Evolutionary conservation across 2,329 filamentous ascomycete species (phyloP).

Genomic region (Phoma sp.): DNA sequence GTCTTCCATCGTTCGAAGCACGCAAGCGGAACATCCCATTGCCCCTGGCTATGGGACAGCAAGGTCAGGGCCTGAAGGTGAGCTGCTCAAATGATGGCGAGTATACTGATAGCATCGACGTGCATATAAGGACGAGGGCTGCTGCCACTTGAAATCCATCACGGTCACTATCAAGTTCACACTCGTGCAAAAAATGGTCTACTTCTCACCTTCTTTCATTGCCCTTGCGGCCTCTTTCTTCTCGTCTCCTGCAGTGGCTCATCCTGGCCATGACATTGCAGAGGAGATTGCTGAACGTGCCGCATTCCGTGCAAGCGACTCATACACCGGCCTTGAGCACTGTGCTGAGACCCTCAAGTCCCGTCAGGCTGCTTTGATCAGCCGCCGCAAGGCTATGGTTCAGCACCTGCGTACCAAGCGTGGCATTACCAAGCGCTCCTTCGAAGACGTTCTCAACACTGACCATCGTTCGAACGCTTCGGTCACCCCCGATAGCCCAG

Average conservation of each 20-base stretch:
- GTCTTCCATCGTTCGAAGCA: not conserved
- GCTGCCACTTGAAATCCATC: not conserved
- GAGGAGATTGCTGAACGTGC: slow-evolving; percentile 25
- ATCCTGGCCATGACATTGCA: slow-evolving; percentile 19
- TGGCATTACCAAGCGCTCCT: slow-evolving; percentile 20
- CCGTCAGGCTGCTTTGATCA: slow-evolving; percentile 39
- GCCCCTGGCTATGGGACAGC: not conserved
- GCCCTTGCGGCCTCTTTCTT: slow-evolving; percentile 12
- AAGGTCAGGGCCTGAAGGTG: not conserved
- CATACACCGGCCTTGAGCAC: slow-evolving; percentile 42
- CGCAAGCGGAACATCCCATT: not conserved
- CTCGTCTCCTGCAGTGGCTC: slow-evolving; percentile 7
- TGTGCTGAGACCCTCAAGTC: slow-evolving; percentile 48
- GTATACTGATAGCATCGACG: not conserved
- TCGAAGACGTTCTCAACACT: slow-evolving; percentile 26
- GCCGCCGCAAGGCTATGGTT: slow-evolving; percentile 48
- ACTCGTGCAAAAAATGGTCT: slow-evolving; percentile 4
- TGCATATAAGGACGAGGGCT: not conserved
- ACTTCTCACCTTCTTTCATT: slow-evolving; percentile 13
- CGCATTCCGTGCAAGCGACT: slow-evolving; percentile 34
- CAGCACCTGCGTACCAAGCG: slow-evolving; percentile 43
- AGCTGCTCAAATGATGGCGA: not conserved
- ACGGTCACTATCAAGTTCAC: not conserved
- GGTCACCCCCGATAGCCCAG: slow-evolving; percentile 21
- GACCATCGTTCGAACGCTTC: slow-evolving; percentile 29